A percentile compares a stretch with the other conserved stretches of the same genome.
Conservation (phyloP, 1,284 basidiomycete genomes). For the Leccinum angustisporum region DNA sequence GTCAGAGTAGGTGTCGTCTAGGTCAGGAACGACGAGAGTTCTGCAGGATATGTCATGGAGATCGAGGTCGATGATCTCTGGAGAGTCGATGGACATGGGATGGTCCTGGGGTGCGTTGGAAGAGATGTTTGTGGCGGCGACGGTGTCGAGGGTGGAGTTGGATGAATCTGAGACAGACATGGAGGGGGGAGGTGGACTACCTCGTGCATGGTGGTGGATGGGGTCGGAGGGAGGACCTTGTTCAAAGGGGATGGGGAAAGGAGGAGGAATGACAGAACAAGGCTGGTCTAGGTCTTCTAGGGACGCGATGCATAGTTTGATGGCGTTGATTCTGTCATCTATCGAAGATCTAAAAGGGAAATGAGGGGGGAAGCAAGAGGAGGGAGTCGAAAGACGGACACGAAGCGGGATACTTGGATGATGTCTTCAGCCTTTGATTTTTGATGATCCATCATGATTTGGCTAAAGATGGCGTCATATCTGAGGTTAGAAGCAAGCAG, state of each 20-base stretch:
- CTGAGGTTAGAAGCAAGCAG: slow-evolving; percentile 17
- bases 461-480: slow-evolving; percentile 14
- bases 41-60: slow-evolving; percentile 21
- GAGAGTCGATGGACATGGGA: slow-evolving; percentile 6
- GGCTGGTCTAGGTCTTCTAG: slow-evolving; percentile 4
- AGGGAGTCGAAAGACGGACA: slow-evolving; percentile 15
- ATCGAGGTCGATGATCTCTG: slow-evolving; percentile 17
- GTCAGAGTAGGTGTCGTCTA: slow-evolving; percentile 34
- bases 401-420: slow-evolving; percentile 20
- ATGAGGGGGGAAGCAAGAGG: background rate
- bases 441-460: slow-evolving; percentile 21
- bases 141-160: slow-evolving; percentile 12
- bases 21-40: slow-evolving; percentile 23
- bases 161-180: slow-evolving; percentile 19
- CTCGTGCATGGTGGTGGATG: background rate
- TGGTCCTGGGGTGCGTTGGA: slow-evolving; percentile 5
- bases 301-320: slow-evolving; percentile 21
- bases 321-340: slow-evolving; percentile 27
- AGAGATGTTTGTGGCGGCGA: background rate
- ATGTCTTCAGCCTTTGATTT: slow-evolving; percentile 19
- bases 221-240: background rate
- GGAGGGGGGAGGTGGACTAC: slow-evolving; percentile 17
- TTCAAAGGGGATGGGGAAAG: slow-evolving; percentile 7
- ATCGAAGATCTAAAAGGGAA: slow-evolving; percentile 23
- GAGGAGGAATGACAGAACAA: background rate